Base-by-base conservation (phyloP, 441 rosid species). In the Gossypium laxum region DNA sequence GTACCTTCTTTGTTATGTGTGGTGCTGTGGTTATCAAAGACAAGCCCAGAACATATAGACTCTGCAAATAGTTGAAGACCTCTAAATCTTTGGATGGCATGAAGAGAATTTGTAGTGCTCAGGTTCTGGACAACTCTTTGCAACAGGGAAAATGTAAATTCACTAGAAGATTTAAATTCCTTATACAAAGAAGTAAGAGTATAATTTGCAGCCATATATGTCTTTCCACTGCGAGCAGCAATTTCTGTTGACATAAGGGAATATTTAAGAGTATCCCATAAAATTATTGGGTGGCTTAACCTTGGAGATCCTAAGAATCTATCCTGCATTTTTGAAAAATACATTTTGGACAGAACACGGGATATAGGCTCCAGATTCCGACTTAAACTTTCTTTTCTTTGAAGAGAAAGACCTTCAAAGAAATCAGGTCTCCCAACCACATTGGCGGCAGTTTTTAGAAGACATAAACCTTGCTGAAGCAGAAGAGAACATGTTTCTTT, bases 251-350 rank as follows among this genome's bases (percentile, higher is more conserved):
- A 89, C 57, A 83, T 83, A 61, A 96, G 88, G 67, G 99, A 86
- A 81, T 89, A 93, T 74, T 84, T 88, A 26, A 96, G 96, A 34
- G 91, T 86, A 80, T 96, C 96, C 99, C 99, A 96, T 88, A 96
- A 82, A 56, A 91, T 75, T 76, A 88, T 75, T 60, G 89, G 83
- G 67, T 82, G 85, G 73, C 84, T 83, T 59, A 81, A 69, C 82
- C 88, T 82, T 2, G 79, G 65, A 72, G 82, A 80, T 79, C 75
- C 84, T 19, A 71, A 76, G 74, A 75, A 64, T 68, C 73, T 80
- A 73, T 91, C 86, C 71, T 65, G 83, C 61, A 71, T 79, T 55
- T 73, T 77, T 34, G 85, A 70, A 78, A 85, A 87, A 76, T 86
- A 88, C 81, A 87, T 82, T 76, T 84, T 83, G 59, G 82, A 83